These are phyloP conservation scores for Arachis monticola DNA, from an alignment of 331 rosid species.

Conservation along the genomic window DNA sequence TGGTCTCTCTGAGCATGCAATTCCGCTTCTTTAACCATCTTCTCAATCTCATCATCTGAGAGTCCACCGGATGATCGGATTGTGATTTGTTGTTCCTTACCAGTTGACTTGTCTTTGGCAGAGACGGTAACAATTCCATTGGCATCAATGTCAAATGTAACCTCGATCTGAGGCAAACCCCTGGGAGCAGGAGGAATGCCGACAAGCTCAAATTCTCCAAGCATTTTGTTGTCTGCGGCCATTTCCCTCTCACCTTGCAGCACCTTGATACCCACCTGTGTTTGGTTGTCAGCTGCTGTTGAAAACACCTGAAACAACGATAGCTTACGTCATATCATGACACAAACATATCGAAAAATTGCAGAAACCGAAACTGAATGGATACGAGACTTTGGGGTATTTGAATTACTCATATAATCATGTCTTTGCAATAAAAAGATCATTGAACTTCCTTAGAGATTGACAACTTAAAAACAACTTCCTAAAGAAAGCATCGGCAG, in stretches of 20 bases:
- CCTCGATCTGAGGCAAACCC: constrained; percentile 89
- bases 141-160: constrained; percentile 87
- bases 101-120: constrained; percentile 90
- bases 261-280: constrained; percentile 92
- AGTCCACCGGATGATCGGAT: constrained; percentile 92
- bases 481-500: background rate
- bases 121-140: constrained; percentile 90
- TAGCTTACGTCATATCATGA: constrained; percentile 15
- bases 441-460: background rate
- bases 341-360: background rate
- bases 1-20: constrained; percentile 84
- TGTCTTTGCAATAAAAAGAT: background rate
- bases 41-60: constrained; percentile 75
- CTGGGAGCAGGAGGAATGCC: constrained; percentile 90
- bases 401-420: background rate
- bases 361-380: background rate
- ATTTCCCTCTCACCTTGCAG: constrained; percentile 92
- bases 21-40: constrained; percentile 88
- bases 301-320: constrained; percentile 63
- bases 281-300: constrained; percentile 86
- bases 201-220: constrained; percentile 81
- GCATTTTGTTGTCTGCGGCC: constrained; percentile 82
- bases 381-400: background rate
- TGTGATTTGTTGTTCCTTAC: constrained; percentile 86
- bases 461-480: background rate